Evolutionary conservation across 1,284 basidiomycete species (phyloP).

Genomic region (Neolentinus lepideus): DNA sequence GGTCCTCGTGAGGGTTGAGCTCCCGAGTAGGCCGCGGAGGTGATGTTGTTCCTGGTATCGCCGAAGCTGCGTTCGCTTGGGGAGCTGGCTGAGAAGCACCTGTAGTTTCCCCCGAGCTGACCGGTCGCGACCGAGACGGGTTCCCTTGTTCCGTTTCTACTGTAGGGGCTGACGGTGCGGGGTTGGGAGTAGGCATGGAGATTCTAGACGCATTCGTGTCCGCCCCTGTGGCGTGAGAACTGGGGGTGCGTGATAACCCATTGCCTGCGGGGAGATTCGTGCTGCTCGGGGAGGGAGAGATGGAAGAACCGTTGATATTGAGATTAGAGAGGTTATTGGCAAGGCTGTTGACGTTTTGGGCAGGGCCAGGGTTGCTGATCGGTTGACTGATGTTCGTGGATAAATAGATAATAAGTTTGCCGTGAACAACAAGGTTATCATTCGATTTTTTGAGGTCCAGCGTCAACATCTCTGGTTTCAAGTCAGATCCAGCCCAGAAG

Average conservation of each 20-base stretch:
- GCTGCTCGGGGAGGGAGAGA: slow-evolving; percentile 25
- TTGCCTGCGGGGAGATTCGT: slow-evolving; percentile 19
- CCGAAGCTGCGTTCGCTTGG: slow-evolving; percentile 18
- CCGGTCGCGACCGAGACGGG: slow-evolving; percentile 20
- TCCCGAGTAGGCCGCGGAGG: slow-evolving; percentile 35
- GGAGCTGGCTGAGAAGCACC: slow-evolving; percentile 23
- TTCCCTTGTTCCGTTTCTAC: slow-evolving; percentile 19
- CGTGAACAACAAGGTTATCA: slow-evolving; percentile 82
- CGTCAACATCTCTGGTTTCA: slow-evolving; percentile 61
- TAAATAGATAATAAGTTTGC: slow-evolving; percentile 78
- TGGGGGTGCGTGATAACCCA: slow-evolving; percentile 25
- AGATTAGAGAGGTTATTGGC: slow-evolving; percentile 23
- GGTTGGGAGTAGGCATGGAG: slow-evolving; percentile 31
- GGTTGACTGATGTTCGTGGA: slow-evolving; percentile 57
- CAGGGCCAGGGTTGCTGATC: slow-evolving; percentile 41
- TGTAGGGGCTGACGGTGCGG: slow-evolving; percentile 23
- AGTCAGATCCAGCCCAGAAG: slow-evolving; percentile 5
- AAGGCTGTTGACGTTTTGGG: slow-evolving; percentile 22
- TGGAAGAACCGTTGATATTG: slow-evolving; percentile 21
- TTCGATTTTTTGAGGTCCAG: slow-evolving; percentile 82
- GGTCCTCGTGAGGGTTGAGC: slow-evolving; percentile 59
- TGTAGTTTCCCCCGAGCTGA: slow-evolving; percentile 17
- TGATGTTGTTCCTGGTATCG: slow-evolving; percentile 4
- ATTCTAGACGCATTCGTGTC: slow-evolving; percentile 16
- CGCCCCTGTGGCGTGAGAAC: slow-evolving; percentile 20